Evolutionary conservation across 768 basidiomycete genomes (phyloP), one percentile per base, ranked within the genome.

Genomic region (Suillus paluster): DNA sequence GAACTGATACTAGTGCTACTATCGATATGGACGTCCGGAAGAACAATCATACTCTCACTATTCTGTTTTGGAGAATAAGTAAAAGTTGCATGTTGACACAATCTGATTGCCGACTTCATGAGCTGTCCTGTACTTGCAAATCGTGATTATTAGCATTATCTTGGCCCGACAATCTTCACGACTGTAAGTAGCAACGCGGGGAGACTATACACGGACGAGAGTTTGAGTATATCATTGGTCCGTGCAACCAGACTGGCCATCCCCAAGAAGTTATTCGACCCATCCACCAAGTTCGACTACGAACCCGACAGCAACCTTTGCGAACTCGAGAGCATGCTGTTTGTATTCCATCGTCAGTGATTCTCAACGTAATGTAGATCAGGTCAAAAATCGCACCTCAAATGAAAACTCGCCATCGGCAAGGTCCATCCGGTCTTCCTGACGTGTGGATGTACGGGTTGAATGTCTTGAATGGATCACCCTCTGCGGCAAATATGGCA

Each of bases 281-380:
- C 67, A 71, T 38, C 67, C 69, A 2, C 71, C 65, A 5, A 87
- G 66, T 69, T 88, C 87, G 64, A 86, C 79, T 3, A 81, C 83
- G 61, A 85, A 87, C 1, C 83, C 85, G 14, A 86, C 78, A 19
- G 78, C 83, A 21, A 88, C 76, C 73, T 87, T 87, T 27, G 84
- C 81, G 67, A 88, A 88, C 70, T 87, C 83, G 25, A 84, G 73
- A 58, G 84, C 83, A 68, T 87, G 84, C 57, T 71, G 70, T 60
- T 76, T 78, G 76, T 84, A 84, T 45, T 83, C 81, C 34, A 55
- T 19, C 1, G 15, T 38, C 23, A 55, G 38, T 25, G 8, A 17
- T 17, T 11, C 53, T 38, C 21, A 2, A n/a, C 25, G 10, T 14
- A 42, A 10, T 39, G 5, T 14, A 33, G 12, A 54, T 27, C 12